These are phyloP conservation scores for Cystoderma amianthinum DNA, from an alignment of 768 basidiomycete genomes.

Conservation along the genomic window DNA sequence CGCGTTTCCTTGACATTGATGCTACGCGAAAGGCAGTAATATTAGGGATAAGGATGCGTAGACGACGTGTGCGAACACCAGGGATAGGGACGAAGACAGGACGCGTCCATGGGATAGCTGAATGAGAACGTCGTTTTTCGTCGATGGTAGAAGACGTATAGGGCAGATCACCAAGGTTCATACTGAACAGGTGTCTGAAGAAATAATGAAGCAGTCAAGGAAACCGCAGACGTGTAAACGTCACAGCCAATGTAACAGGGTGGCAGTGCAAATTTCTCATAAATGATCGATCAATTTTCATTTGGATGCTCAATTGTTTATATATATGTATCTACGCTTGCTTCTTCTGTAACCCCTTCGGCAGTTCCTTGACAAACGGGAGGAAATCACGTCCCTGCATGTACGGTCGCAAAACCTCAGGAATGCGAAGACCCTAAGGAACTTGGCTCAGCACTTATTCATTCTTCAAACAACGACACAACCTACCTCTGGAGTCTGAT, in stretches of 20 bases:
- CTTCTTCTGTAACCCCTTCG: conserved; percentile 75
- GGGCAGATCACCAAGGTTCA: conserved; percentile 29
- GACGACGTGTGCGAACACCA: conserved; percentile 46
- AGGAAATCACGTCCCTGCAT: conserved; percentile 94
- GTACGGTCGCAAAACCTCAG: conserved; percentile 86
- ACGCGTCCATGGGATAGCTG: conserved; percentile 36
- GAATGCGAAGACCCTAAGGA: conserved; percentile 81
- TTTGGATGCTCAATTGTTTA: too few species aligned
- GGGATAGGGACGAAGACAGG: conserved; percentile 54
- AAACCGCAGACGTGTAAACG: conserved; percentile 12
- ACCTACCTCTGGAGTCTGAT: conserved; percentile 89
- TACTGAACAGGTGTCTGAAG: conserved; percentile 12
- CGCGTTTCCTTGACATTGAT: conserved; percentile 46
- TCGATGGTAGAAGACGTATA: conserved; percentile 34
- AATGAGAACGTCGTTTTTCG: conserved; percentile 29
- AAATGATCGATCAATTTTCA: too few species aligned
- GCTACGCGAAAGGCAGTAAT: conserved; percentile 34
- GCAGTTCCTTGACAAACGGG: conserved; percentile 76
- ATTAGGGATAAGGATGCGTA: conserved; percentile 55
- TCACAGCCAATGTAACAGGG: conserved; percentile 13
- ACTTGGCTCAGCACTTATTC: conserved; percentile 4
- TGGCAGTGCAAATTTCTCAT: conserved; percentile 4
- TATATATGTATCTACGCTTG: conserved; percentile 25
- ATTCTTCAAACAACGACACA: conserved; percentile 3
- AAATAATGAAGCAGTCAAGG: conserved; percentile 6